These are phyloP conservation scores for Xylaria intraflava DNA, from an alignment of 495 filamentous ascomycete genomes.

Conservation along the genomic window DNA sequence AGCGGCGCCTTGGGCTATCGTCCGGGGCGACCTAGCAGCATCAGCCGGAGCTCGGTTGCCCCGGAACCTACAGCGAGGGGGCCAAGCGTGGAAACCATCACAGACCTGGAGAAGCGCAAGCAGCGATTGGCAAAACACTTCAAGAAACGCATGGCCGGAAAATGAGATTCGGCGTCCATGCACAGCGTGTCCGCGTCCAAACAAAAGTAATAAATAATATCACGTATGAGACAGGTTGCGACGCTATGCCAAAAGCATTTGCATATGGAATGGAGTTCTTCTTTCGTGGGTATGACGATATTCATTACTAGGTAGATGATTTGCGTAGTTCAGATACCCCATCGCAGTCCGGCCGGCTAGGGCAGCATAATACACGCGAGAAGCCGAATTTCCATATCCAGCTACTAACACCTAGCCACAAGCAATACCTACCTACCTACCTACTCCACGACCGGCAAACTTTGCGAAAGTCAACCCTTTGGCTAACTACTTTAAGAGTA, in stretches of 20 bases:
- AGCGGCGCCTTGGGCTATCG: conserved; percentile 1
- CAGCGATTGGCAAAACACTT: conserved; percentile 9
- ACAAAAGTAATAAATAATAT: conserved; percentile 14
- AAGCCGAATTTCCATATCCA: not conserved
- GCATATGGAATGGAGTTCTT: not conserved
- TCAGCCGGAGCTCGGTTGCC: conserved; percentile 2
- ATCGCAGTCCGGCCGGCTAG: too few relatives aligned
- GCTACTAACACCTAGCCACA: not conserved
- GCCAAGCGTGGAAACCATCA: not conserved
- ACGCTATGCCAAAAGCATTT: not conserved
- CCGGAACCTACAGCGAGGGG: conserved; percentile 1
- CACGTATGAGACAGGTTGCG: not conserved
- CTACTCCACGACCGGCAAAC: not conserved
- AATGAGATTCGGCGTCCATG: conserved; percentile 14
- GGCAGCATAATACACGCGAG: not conserved
- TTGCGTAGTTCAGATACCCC: too few relatives aligned
- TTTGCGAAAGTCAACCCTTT: not conserved
- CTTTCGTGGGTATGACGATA: not conserved
- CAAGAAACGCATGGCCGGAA: conserved; percentile 4
- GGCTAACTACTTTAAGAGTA: too few relatives aligned
- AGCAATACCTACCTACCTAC: not conserved
- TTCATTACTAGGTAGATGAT: not conserved
- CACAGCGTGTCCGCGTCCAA: conserved; percentile 18
- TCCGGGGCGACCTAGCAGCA: conserved; percentile 1
- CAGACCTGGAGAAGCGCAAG: conserved; percentile 11